These are phyloP conservation scores for Theobroma grandiflorum DNA, from an alignment of 441 rosid species.

Conservation along the genomic window DNA sequence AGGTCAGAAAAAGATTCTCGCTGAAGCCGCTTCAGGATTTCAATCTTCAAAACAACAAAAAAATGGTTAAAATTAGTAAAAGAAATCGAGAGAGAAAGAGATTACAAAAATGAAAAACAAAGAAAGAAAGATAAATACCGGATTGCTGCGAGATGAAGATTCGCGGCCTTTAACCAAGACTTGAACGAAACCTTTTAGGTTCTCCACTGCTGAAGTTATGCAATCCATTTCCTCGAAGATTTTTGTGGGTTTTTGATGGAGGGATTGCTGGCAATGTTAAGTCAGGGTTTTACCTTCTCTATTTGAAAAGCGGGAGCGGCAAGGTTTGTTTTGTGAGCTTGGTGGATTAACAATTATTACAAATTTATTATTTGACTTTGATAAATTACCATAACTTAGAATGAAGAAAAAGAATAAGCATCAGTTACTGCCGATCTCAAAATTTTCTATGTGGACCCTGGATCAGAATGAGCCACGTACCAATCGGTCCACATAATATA, in stretches of 20 bases:
- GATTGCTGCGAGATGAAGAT: constrained; percentile 56
- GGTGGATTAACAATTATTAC: background rate
- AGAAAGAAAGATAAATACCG: constrained; percentile 54
- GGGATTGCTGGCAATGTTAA: background rate
- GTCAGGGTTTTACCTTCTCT: background rate
- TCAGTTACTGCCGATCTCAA: no score
- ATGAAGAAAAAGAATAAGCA: no score
- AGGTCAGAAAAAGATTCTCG: constrained; percentile 86
- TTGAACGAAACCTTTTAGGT: constrained; percentile 59
- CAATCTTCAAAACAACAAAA: constrained; percentile 62
- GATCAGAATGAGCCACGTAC: no score
- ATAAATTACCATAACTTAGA: background rate
- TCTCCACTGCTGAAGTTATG: constrained; percentile 51
- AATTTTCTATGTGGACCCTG: no score
- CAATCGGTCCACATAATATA: no score
- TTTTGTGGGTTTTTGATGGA: background rate
- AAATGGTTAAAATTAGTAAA: constrained; percentile 25
- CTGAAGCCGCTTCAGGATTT: constrained; percentile 91
- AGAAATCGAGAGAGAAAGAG: background rate
- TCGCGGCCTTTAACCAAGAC: constrained; percentile 51
- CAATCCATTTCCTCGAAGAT: constrained; percentile 53
- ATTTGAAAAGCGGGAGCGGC: constrained; percentile 22
- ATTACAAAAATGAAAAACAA: background rate
- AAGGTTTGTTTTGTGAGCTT: constrained; percentile 2
- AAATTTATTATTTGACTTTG: background rate